Base-by-base conservation (phyloP, 2,329 filamentous ascomycete species). In the Trichoderma polysporum region DNA sequence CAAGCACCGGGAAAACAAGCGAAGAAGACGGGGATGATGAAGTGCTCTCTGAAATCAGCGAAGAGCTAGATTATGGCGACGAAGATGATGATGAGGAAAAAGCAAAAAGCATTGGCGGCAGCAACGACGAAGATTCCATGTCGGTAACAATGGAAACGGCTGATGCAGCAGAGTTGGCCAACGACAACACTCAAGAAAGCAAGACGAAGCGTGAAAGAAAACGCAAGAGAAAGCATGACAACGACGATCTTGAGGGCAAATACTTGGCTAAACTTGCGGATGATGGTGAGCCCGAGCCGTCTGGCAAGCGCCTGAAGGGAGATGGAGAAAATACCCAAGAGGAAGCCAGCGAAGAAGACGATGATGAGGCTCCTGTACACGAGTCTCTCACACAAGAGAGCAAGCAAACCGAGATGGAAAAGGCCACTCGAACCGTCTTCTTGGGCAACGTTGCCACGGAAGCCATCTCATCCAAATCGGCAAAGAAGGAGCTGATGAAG, bases 401-500 rank as follows among this genome's bases (percentile, higher is more conserved):
- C 79, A 88, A 84, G 77, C 81, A 72, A 54, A 73, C 82, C 25
- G 91, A 96, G 70, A 73, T 96, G 2, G 92, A 96, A 67, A 97
- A 97, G 81, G 91, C 94, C 9, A 87, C 87, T 67, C 91, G 95
- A 66, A 99, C 95, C 7, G 88, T 98, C 49, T 99, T 98, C 80
- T 83, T 99, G 13, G 91, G 91, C 74, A 99, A 99, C 74, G 92
- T 99, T 53, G 93, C 93, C 15, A 90, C 86, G 25, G 84, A 90
- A 61, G 93, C 92, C 49, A 92, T 98, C 74, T 91, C 88, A 57
- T 93, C 91, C 31, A 96, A 96, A 75, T 80, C 88, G 2, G 90
- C 89, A 37, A 93, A 92, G 80, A 96, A 93, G 81, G 85, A 85
- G 2, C 85, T 97, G 33, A 82, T 92, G 71, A 82, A 85, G 49